Base-by-base conservation (phyloP, 2,329 filamentous ascomycete genomes). In the Xylariaceae sp. region DNA sequence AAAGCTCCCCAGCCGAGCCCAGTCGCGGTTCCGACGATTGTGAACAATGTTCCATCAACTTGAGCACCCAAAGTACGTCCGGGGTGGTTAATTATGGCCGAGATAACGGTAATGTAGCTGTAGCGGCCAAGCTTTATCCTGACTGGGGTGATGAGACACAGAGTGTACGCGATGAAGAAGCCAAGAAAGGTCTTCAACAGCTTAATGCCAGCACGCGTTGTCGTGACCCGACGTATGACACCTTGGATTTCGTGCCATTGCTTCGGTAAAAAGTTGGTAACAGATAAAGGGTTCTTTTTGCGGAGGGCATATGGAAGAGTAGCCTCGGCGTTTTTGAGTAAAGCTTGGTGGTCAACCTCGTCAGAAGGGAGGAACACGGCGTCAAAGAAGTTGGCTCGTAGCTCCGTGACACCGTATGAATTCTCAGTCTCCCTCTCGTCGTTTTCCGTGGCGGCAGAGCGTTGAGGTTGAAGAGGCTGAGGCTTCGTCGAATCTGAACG, bases 11-110 rank as follows among this genome's bases (percentile, higher is more conserved):
- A 79, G 11, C 68, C 76, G 7, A 81, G 56, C 1, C 78, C 78
- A 22, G 67, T 64, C 4, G 71, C 71, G 1, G 73, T 73, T 3
- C 78, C 78, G 4, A 75, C 22, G n/a, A 68, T 71, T 4, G 76
- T 79, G 16, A 76, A 57, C 32, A 77, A 41, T 3, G 71, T 60
- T 2, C 78, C 78, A 52, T 81, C 78, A 17, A 81, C 56, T 49
- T 81, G 77, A 11, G 75, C 70, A 4, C 78, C 78, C 38, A 80
- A 51, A 2, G 74, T 71, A 29, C 78, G 66, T 17, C 72, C 74
- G 3, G 78, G 67, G 49, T 81, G 78, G 43, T 80, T 81, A 34
- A 81, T 51, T 16, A 80, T 68, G n/a, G 72, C 64, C 2, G 77
- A 80, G 36, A 81, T 57, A 3, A 67, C 70, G 65, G 78, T 73